Evolutionary conservation across 2,329 filamentous ascomycete genomes (phyloP).

Genomic region (Alternaria atra): DNA sequence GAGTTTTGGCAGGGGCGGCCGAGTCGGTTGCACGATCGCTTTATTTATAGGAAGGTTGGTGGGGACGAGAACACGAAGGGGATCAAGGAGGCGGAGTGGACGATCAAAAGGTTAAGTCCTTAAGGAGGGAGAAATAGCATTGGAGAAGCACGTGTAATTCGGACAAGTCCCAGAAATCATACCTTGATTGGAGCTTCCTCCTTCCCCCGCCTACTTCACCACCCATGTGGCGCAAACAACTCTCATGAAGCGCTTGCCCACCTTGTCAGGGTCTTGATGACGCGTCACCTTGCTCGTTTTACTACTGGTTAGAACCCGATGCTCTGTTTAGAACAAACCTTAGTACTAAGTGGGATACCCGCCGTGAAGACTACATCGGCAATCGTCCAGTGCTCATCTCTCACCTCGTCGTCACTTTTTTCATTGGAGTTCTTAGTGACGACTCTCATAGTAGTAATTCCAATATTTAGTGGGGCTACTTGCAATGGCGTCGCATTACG

Average conservation of each 20-base stretch:
- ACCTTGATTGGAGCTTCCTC: background rate
- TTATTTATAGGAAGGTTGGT: conserved; percentile 76
- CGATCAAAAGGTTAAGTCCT: conserved; percentile 77
- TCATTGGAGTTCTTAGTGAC: no score
- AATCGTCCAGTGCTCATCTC: no score
- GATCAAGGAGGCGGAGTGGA: conserved; percentile 59
- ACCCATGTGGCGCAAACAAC: background rate
- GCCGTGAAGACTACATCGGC: no score
- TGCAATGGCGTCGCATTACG: no score
- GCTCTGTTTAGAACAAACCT: no score
- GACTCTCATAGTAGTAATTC: no score
- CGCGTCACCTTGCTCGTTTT: no score
- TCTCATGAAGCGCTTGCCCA: background rate
- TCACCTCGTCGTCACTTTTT: no score
- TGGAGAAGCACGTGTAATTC: background rate
- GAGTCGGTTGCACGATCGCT: conserved; percentile 91
- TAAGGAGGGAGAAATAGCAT: conserved; percentile 45
- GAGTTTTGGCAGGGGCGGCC: conserved; percentile 97
- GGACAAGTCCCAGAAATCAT: background rate
- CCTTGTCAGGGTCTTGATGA: background rate
- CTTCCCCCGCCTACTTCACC: background rate
- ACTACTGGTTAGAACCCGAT: no score
- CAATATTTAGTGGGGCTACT: no score
- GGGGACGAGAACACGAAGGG: conserved; percentile 29
- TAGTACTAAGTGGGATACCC: no score